Base-by-base conservation (phyloP, 768 basidiomycete species). In the Phaeotremella skinneri region DNA sequence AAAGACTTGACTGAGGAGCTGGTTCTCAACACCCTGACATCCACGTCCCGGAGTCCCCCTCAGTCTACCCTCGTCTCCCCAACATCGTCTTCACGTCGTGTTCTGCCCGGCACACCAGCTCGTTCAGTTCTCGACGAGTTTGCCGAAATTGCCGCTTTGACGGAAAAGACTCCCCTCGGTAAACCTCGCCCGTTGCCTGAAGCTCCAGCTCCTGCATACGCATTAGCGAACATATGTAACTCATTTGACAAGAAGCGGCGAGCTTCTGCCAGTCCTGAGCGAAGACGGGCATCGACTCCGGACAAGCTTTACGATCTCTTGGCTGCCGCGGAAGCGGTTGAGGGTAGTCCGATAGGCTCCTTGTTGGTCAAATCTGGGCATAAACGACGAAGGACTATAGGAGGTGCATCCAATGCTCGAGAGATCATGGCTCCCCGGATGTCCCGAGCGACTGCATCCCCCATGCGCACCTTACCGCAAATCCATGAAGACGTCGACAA, bases 91-190 rank as follows among this genome's bases (percentile, higher is more conserved):
- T 64, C 67, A 3, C 50, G 64, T 17, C 53, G 45, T 14, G 47
- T 61, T 16, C 47, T 68, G 31, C 70, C 68, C 27, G 62, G 66
- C 30, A 72, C 70, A 3, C 70, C 70, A 2, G 70, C 70, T 31
- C 55, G 70, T 31, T 69, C 68, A 4, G 68, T 72, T 31, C 48
- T 72, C 6, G 70, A 72, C 21, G 70, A 72, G 49, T 72, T 72
- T 30, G 70, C 70, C 13, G 70, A 69, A 23, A 59, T 72, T 20
- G 70, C 68, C 17, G 66, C 70, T n/a, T 42, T 66, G 26, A 64
- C 68, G 7, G 70, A 72, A 20, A 69, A 72, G 49, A 72, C 68
- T 0, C 70, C 70, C 7, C 55, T 47, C 1, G 41, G 49, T 4
- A 58, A 64, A 49, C 55, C 68, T 4, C 58, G 61, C 32, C 62